Evolutionary conservation across 768 basidiomycete genomes (phyloP).

Genomic region (Rhizopogon sp.): DNA sequence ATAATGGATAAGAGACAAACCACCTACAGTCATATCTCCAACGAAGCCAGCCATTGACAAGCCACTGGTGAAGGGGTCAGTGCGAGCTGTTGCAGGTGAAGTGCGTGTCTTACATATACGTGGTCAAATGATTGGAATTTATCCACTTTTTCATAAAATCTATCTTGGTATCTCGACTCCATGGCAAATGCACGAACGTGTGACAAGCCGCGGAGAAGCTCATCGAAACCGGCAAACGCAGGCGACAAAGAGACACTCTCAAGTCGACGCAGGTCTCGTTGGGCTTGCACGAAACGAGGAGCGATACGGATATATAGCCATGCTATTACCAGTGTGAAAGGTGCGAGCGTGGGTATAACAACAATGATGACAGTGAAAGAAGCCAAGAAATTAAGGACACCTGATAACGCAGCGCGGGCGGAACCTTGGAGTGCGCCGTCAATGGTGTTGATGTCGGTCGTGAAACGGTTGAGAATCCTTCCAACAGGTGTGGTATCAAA

Average conservation of each 20-base stretch:
- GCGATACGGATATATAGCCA: constrained; percentile 64
- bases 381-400: constrained; percentile 54
- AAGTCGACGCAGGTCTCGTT: constrained; percentile 62
- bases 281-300: constrained; percentile 54
- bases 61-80: constrained; percentile 39
- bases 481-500: constrained; percentile 76
- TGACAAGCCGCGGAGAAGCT: constrained; percentile 58
- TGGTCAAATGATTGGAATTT: constrained; percentile 72
- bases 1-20: neutral
- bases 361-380: constrained; percentile 62
- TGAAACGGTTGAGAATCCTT: constrained; percentile 75
- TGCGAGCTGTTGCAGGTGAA: neutral
- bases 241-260: constrained; percentile 67
- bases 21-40: constrained; percentile 70
- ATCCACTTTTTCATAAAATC: constrained; percentile 56
- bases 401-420: constrained; percentile 48
- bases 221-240: constrained; percentile 70
- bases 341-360: constrained; percentile 59
- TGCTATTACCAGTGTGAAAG: constrained; percentile 63
- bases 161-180: constrained; percentile 61
- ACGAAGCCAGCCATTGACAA: constrained; percentile 63
- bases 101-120: constrained; percentile 47
- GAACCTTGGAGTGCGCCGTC: constrained; percentile 60
- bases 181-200: constrained; percentile 71
- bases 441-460: constrained; percentile 70